Evolutionary conservation across 2,329 filamentous ascomycete genomes (phyloP).

Genomic region (Pestalotiopsis sp.): DNA sequence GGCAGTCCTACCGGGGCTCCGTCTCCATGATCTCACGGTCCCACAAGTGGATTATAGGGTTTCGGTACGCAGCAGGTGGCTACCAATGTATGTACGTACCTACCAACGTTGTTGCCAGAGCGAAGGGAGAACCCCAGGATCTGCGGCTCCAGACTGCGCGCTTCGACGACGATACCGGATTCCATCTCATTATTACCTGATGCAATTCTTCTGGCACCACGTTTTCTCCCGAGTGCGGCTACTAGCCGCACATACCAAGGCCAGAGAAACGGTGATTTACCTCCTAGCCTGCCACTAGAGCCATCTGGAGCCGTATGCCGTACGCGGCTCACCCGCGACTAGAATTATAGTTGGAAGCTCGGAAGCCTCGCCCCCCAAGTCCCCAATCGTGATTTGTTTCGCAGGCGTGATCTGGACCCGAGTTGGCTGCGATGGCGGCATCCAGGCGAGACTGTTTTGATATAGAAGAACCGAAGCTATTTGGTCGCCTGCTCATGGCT

Average conservation of each 20-base stretch:
- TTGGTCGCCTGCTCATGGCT: not conserved
- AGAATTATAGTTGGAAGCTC: constrained; percentile 1
- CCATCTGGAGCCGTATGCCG: not conserved
- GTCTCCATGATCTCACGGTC: constrained; percentile 2
- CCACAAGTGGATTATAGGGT: not conserved
- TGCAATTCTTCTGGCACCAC: not conserved
- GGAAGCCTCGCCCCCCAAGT: not conserved
- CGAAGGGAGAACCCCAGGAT: not conserved
- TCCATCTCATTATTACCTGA: not conserved
- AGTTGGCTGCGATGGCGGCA: not conserved
- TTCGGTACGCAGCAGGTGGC: not conserved
- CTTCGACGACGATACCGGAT: not conserved
- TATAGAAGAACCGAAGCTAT: not conserved
- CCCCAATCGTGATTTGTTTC: not conserved
- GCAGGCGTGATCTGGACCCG: not conserved
- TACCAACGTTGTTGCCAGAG: not conserved
- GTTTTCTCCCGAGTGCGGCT: not conserved
- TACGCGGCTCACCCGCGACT: not conserved
- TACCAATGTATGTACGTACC: not conserved
- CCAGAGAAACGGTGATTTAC: not conserved
- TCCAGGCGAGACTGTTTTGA: not conserved
- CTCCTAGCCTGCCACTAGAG: not conserved
- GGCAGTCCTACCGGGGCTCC: not conserved
- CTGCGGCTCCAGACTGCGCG: not conserved
- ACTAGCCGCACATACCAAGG: not conserved